Evolutionary conservation across 2,329 filamentous ascomycete species (phyloP).

Genomic region (Botrytis medusae): DNA sequence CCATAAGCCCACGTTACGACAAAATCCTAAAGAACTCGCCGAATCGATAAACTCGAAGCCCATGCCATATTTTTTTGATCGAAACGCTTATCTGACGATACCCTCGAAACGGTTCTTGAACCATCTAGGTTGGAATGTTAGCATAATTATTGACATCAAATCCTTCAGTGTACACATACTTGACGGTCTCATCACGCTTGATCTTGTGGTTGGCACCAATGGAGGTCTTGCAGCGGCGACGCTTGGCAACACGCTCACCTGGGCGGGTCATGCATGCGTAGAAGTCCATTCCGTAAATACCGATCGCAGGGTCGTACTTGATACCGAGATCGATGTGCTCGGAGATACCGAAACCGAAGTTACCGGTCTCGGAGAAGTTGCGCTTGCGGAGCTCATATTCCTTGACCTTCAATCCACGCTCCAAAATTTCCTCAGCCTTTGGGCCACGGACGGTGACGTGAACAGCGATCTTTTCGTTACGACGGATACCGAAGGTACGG

Average conservation of each 20-base stretch:
- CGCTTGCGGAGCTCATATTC: slow-evolving; percentile 99
- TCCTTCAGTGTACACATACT: slow-evolving; percentile 43
- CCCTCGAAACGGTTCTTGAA: slow-evolving; percentile 69
- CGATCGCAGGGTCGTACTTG: slow-evolving; percentile 98
- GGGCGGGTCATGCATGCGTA: slow-evolving; percentile 99
- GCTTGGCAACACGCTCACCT: slow-evolving; percentile 95
- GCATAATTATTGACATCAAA: neutral
- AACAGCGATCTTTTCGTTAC: slow-evolving; percentile 99
- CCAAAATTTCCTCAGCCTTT: slow-evolving; percentile 99
- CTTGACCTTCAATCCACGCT: slow-evolving; percentile 99
- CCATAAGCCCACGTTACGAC: slow-evolving; percentile 32
- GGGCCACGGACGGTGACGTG: slow-evolving; percentile 99
- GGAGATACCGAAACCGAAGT: slow-evolving; percentile 99
- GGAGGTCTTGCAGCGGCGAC: slow-evolving; percentile 82
- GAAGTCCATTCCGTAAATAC: slow-evolving; percentile 99
- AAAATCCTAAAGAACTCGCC: slow-evolving; percentile 20
- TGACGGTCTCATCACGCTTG: slow-evolving; percentile 91
- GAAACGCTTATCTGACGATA: slow-evolving; percentile 83
- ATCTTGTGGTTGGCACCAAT: slow-evolving; percentile 91
- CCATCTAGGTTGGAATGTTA: slow-evolving; percentile 53
- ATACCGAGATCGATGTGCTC: slow-evolving; percentile 99
- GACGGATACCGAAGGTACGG: slow-evolving; percentile 99
- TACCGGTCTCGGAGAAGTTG: slow-evolving; percentile 99
- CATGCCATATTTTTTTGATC: slow-evolving; percentile 13
- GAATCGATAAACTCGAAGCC: slow-evolving; percentile 21